Evolutionary conservation across 2,329 filamentous ascomycete genomes (phyloP).

Genomic region (Cyanodermella asteris): DNA sequence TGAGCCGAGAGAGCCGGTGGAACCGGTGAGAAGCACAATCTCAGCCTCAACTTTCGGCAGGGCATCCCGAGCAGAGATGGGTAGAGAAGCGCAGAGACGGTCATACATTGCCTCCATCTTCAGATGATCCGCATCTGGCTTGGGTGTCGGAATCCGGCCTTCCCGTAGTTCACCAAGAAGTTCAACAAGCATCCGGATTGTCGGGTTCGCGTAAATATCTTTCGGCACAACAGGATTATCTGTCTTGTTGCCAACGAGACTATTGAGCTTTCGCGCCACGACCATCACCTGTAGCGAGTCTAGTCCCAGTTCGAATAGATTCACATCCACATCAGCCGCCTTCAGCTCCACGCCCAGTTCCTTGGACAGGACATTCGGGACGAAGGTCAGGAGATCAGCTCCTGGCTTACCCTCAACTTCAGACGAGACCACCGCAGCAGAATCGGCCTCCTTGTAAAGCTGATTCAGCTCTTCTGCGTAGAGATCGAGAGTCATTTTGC

Average conservation of each 20-base stretch:
- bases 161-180: too few species aligned
- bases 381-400: slow-evolving; percentile 6
- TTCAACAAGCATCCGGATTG: too few species aligned
- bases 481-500: slow-evolving; percentile 17
- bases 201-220: slow-evolving; percentile 2
- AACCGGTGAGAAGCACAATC: slow-evolving; percentile 4
- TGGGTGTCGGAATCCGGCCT: too few species aligned
- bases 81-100: too few species aligned
- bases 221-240: neutral
- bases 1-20: slow-evolving; percentile 4
- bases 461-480: slow-evolving; percentile 26
- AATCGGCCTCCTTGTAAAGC: slow-evolving; percentile 15
- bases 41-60: too few species aligned
- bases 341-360: slow-evolving; percentile 1
- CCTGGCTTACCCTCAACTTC: slow-evolving; percentile 6
- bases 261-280: neutral
- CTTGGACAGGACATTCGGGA: slow-evolving; percentile 4
- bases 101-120: too few species aligned
- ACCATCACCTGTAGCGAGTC: slow-evolving; percentile 3
- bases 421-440: too few species aligned
- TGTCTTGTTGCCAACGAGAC: neutral
- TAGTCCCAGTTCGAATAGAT: slow-evolving; percentile 2
- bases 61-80: too few species aligned
- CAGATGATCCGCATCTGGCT: too few species aligned
- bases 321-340: slow-evolving; percentile 1